Conservation (phyloP, 2,329 filamentous ascomycete genomes). For the Aspergillus aculeatus region DNA sequence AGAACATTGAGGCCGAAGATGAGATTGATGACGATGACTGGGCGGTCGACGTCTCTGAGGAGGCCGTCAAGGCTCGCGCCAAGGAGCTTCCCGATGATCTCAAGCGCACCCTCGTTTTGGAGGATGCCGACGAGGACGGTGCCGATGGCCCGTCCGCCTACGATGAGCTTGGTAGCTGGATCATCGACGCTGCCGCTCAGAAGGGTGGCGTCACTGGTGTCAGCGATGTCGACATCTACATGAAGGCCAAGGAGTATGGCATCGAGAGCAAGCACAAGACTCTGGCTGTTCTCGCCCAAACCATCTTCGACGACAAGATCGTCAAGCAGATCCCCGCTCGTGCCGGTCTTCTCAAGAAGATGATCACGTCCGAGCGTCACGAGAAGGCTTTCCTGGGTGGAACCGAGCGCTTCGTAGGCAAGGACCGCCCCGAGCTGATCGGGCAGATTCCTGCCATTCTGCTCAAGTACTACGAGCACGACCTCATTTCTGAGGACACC, state of each 20-base stretch:
- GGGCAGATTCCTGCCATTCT: constrained; percentile 80
- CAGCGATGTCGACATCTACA: constrained; percentile 85
- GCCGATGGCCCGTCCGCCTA: constrained; percentile 78
- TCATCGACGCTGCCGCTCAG: constrained; percentile 68
- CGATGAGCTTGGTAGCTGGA: constrained; percentile 91
- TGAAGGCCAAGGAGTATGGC: constrained; percentile 94
- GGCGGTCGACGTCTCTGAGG: constrained; percentile 95
- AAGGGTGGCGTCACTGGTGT: constrained; percentile 74
- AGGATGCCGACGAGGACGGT: constrained; percentile 75
- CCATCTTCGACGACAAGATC: constrained; percentile 88
- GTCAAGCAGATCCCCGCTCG: constrained; percentile 82
- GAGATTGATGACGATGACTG: constrained; percentile 84
- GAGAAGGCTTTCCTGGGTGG: constrained; percentile 94
- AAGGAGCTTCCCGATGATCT: constrained; percentile 91
- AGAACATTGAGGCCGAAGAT: constrained; percentile 68
- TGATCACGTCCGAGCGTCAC: constrained; percentile 87
- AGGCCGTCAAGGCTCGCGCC: constrained; percentile 90
- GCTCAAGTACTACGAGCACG: constrained; percentile 84
- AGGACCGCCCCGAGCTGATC: constrained; percentile 76
- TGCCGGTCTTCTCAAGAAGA: constrained; percentile 84
- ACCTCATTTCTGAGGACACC: constrained; percentile 83
- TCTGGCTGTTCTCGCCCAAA: constrained; percentile 85
- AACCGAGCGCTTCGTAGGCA: constrained; percentile 85
- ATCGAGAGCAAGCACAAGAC: constrained; percentile 95
- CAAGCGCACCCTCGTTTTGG: constrained; percentile 84